A percentile compares a stretch with the other conserved stretches of the same genome.
These are phyloP conservation scores for Punica granatum DNA, from an alignment of 345 rosid genomes.

Conservation along the genomic window DNA sequence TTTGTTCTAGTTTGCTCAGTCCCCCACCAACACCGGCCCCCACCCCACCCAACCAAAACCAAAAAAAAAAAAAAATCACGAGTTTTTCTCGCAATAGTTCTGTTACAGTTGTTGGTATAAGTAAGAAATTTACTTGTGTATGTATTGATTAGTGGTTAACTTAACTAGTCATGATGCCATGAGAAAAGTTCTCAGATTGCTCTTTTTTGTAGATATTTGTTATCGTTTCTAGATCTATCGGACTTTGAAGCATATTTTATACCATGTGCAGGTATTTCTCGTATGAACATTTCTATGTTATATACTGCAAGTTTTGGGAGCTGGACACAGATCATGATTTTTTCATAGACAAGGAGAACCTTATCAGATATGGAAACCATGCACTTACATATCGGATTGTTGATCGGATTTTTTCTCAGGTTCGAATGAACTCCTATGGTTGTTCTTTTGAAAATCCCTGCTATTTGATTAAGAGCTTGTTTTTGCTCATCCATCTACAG, in stretches of 20 bases:
- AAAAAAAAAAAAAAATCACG: no score
- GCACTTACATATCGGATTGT: conserved; percentile 96
- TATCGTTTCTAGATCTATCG: neutral
- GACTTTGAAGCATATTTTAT: neutral
- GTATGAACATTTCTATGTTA: conserved; percentile 90
- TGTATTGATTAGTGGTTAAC: neutral
- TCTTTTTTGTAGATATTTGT: neutral
- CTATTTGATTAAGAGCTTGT: conserved; percentile 3
- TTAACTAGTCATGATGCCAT: neutral
- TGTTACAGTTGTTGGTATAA: neutral
- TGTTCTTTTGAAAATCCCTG: neutral
- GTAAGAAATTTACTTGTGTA: neutral
- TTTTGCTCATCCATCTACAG: neutral
- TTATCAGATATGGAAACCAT: conserved; percentile 92
- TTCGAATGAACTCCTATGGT: conserved; percentile 21
- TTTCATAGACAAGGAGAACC: conserved; percentile 96
- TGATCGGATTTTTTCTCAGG: conserved; percentile 92
- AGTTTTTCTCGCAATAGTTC: neutral
- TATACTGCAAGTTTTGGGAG: conserved; percentile 99
- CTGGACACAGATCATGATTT: conserved; percentile 97
- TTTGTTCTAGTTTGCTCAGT: neutral
- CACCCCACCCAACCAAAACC: no score
- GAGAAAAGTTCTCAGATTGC: neutral
- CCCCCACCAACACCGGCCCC: no score
- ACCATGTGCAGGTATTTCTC: conserved; percentile 68